Base-by-base conservation (phyloP, 306 rosid genomes). In the Trifolium repens region DNA sequence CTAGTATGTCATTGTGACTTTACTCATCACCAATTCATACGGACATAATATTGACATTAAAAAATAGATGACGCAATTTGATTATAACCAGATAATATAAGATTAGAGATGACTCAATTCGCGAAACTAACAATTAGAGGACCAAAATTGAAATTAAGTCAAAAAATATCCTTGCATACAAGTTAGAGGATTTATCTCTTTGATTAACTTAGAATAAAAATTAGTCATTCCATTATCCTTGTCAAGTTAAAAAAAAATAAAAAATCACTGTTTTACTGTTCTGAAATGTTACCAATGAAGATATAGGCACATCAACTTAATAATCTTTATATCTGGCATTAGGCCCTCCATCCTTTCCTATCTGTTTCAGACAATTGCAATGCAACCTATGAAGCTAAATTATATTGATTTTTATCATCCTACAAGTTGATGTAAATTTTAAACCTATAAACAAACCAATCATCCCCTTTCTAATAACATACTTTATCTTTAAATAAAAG, bases 401-500 rank as follows among this genome's bases (percentile, higher is more conserved):
- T 61, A 34, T 61, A 61, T 34, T 61, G 24, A 14, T 22, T 61
- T 35, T 7, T 30, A 61, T 61, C 44, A 15, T 61, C 54, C 69
- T 64, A 49, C 35, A 27, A 1, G 4, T 13, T 73, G 83, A 78
- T 82, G 65, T 73, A 82, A 78, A 63, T 61, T 8, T 71, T 8
- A 14, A 68, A 78, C 80, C 83, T 42, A 67, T 27, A 39, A 39
- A 39, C 76, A 67, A 46, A 27, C 11, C 6, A 74, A 30, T 78
- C 53, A 2, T 30, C 77, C 54, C 72, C 49, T 73, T 52, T 52
- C 61, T 22, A 77, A 19, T 47, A 5, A 37, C 40, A 35, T 64
- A 47, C 47, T 35, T 42, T 35, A 44, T 58, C 44, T 61, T 26
- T 32, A 61, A 22, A 32, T 58, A 58, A 58, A 58, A 58, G 11